phyloP scores from a whole-genome alignment of 352 stramenopile species.

The Globisporangium abappressorium region DNA sequence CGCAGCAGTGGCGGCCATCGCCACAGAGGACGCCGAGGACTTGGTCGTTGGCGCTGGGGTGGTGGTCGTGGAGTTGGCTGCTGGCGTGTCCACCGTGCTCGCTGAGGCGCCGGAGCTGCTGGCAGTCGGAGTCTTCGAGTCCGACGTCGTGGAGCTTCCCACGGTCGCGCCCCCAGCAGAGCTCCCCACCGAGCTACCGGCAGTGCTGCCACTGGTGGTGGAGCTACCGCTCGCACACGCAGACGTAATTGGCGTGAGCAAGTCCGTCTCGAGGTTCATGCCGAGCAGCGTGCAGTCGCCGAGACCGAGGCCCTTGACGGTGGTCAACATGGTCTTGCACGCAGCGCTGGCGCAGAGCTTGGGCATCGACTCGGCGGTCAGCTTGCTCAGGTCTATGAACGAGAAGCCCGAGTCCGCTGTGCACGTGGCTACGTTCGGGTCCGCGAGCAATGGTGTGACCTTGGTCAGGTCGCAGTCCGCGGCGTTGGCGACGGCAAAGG shows the following conservation, averaged over 20 bases:
- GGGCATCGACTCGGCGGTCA: constrained; percentile 7
- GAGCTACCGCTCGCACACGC: neutral
- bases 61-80: neutral
- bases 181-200: neutral
- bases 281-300: constrained; percentile 29
- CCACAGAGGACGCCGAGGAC: neutral
- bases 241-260: constrained; percentile 18
- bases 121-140: neutral
- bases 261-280: constrained; percentile 20
- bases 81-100: neutral
- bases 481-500: constrained; percentile 6
- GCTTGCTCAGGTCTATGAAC: constrained; percentile 2
- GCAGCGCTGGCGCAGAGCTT: constrained; percentile 24
- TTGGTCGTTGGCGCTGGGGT: neutral
- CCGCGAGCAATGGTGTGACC: constrained; percentile 8
- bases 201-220: neutral
- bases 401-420: constrained; percentile 28
- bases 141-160: neutral
- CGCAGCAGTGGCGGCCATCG: neutral
- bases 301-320: constrained; percentile 20
- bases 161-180: neutral
- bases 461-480: constrained; percentile 9
- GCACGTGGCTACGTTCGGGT: constrained; percentile 5
- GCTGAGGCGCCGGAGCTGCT: neutral
- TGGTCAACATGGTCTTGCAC: constrained; percentile 21